A percentile compares a stretch with the other conserved stretches of the same genome.
phyloP scores from a whole-genome alignment of 1,284 basidiomycete species.

The Moesziomyces antarcticus region DNA sequence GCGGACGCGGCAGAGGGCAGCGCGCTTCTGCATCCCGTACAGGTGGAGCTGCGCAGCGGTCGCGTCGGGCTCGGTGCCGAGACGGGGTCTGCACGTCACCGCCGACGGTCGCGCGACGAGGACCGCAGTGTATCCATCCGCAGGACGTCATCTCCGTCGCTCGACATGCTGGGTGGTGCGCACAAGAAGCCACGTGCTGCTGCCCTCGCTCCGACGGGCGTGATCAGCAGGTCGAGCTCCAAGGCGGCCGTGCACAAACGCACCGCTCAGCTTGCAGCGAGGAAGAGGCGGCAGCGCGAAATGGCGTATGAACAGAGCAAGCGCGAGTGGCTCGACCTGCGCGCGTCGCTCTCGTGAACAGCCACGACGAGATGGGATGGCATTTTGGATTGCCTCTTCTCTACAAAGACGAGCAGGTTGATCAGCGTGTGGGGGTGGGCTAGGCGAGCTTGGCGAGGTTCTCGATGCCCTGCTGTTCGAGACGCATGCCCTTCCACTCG shows the following conservation, averaged over 20 bases:
- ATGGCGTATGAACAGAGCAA: constrained; percentile 22
- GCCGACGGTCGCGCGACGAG: constrained; percentile 14
- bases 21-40: constrained; percentile 21
- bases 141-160: constrained; percentile 5
- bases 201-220: neutral
- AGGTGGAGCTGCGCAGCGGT: constrained; percentile 19
- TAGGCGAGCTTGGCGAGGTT: constrained; percentile 46
- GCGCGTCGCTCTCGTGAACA: constrained; percentile 19
- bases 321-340: constrained; percentile 29
- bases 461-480: constrained; percentile 61
- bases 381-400: no score
- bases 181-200: constrained; percentile 9
- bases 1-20: neutral
- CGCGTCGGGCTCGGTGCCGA: constrained; percentile 17
- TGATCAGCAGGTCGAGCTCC: constrained; percentile 10
- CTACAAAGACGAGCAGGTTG: no score
- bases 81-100: neutral
- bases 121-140: constrained; percentile 26
- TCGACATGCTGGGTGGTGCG: neutral
- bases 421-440: neutral
- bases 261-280: constrained; percentile 2
- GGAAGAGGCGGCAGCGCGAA: constrained; percentile 20
- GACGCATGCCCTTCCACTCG: constrained; percentile 62
- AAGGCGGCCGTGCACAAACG: neutral
- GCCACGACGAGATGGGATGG: no score